A percentile compares a stretch with the other conserved stretches of the same genome.
phyloP scores from a whole-genome alignment of 306 rosid species.

The Glycine tomentella region DNA sequence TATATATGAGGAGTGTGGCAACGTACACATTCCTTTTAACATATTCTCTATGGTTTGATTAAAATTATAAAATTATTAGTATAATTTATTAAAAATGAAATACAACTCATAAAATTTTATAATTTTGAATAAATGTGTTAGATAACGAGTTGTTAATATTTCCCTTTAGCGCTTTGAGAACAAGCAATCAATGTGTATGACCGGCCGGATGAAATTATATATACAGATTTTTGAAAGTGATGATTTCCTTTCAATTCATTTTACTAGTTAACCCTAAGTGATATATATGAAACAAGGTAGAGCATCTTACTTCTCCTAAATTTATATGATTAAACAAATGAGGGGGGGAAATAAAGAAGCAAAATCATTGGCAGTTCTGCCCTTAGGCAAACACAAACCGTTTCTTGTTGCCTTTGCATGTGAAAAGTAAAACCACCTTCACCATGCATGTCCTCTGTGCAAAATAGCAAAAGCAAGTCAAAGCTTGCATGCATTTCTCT shows the following conservation, averaged over 20 bases:
- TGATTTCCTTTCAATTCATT: not conserved
- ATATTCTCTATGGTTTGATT: too few relatives aligned
- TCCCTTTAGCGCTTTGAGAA: too few relatives aligned
- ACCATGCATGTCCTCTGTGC: slow-evolving; percentile 1
- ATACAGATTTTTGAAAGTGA: not conserved
- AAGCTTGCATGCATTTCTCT: slow-evolving; percentile 29
- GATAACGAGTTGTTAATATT: too few relatives aligned
- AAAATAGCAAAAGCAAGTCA: slow-evolving; percentile 15
- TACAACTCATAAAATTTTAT: too few relatives aligned
- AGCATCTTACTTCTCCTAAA: not conserved
- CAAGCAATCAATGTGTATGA: too few relatives aligned
- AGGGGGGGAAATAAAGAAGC: not conserved
- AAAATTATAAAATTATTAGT: too few relatives aligned
- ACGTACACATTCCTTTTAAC: too few relatives aligned
- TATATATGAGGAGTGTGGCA: too few relatives aligned
- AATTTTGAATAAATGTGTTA: too few relatives aligned
- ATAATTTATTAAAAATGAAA: too few relatives aligned
- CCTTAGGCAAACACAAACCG: slow-evolving; percentile 14
- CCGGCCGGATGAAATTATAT: too few relatives aligned
- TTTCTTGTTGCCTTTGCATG: slow-evolving; percentile 8
- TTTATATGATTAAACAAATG: not conserved
- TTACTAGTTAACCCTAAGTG: too few relatives aligned
- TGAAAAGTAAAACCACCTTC: slow-evolving; percentile 15
- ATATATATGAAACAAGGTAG: not conserved
- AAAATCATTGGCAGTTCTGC: slow-evolving; percentile 1